Evolutionary conservation across 1,284 basidiomycete species (phyloP).

Genomic region (Vanrija humicola): DNA sequence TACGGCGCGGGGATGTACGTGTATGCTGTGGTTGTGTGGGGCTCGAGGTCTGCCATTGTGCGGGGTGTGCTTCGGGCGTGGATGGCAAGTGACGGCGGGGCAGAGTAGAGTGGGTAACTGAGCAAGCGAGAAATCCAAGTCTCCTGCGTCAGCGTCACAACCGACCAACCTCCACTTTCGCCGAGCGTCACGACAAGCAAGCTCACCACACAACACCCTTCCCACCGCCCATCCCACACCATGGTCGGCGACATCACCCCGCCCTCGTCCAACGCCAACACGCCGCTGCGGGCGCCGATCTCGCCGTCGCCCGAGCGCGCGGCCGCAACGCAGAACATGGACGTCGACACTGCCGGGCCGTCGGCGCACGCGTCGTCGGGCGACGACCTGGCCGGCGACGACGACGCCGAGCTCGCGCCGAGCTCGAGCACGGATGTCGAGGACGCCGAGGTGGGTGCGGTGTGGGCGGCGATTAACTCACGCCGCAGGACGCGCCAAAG

Average conservation of each 20-base stretch:
- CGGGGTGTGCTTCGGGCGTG: background rate
- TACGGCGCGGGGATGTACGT: constrained; percentile 31
- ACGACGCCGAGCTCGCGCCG: background rate
- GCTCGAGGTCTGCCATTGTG: constrained; percentile 4
- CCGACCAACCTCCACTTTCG: background rate
- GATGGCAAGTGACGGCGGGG: background rate
- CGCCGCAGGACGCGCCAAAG: background rate
- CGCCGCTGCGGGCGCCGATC: constrained; percentile 19
- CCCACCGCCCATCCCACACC: background rate
- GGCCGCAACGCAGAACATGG: background rate
- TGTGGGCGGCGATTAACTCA: background rate
- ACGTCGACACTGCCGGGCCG: background rate
- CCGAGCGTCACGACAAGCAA: background rate
- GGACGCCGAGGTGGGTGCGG: constrained; percentile 1
- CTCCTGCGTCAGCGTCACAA: background rate
- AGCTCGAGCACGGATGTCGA: constrained; percentile 9
- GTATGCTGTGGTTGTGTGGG: constrained; percentile 29
- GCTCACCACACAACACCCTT: background rate
- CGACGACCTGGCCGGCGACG: background rate
- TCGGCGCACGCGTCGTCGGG: background rate
- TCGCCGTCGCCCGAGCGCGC: background rate
- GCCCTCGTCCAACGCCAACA: constrained; percentile 27
- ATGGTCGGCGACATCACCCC: constrained; percentile 19
- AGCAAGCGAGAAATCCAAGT: background rate
- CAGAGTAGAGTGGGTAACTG: background rate